A percentile compares a stretch with the other conserved stretches of the same genome.
These are phyloP conservation scores for Phylloporus sp. DNA, from an alignment of 768 basidiomycete species.

Conservation along the genomic window DNA sequence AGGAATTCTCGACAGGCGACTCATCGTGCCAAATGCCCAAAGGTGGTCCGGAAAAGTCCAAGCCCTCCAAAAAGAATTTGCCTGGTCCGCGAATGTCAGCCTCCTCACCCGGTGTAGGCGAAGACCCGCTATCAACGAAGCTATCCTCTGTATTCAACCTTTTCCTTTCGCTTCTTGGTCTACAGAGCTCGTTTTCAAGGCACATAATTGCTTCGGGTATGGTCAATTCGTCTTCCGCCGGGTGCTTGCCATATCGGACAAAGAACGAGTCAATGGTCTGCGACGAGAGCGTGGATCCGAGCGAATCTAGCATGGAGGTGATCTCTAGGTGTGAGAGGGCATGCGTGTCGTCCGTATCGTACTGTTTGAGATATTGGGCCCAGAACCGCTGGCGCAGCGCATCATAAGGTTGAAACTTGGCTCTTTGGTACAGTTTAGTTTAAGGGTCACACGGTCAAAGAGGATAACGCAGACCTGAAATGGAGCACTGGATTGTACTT, in stretches of 20 bases:
- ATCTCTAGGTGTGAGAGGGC: slow-evolving; percentile 80
- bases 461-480: slow-evolving; percentile 46
- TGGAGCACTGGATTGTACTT: slow-evolving; percentile 67
- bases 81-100: slow-evolving; percentile 20
- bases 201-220: slow-evolving; percentile 78
- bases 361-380: slow-evolving; percentile 83
- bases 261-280: slow-evolving; percentile 84
- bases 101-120: slow-evolving; percentile 50
- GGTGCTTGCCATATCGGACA: slow-evolving; percentile 59
- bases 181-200: slow-evolving; percentile 79
- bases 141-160: slow-evolving; percentile 49
- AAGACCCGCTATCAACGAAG: slow-evolving; percentile 43
- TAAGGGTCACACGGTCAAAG: background rate
- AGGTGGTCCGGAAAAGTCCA: slow-evolving; percentile 62
- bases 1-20: slow-evolving; percentile 22
- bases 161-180: slow-evolving; percentile 69
- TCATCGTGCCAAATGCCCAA: slow-evolving; percentile 30
- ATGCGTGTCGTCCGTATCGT: slow-evolving; percentile 81
- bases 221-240: slow-evolving; percentile 66
- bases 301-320: slow-evolving; percentile 93
- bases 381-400: slow-evolving; percentile 89
- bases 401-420: slow-evolving; percentile 94
- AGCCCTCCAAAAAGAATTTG: slow-evolving; percentile 46
- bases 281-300: slow-evolving; percentile 85
- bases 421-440: slow-evolving; percentile 42